Percentiles rank a stretch among this genome's conserved stretches.
phyloP scores from a whole-genome alignment of 2,329 filamentous ascomycete species.

The Fusarium floridanum region DNA sequence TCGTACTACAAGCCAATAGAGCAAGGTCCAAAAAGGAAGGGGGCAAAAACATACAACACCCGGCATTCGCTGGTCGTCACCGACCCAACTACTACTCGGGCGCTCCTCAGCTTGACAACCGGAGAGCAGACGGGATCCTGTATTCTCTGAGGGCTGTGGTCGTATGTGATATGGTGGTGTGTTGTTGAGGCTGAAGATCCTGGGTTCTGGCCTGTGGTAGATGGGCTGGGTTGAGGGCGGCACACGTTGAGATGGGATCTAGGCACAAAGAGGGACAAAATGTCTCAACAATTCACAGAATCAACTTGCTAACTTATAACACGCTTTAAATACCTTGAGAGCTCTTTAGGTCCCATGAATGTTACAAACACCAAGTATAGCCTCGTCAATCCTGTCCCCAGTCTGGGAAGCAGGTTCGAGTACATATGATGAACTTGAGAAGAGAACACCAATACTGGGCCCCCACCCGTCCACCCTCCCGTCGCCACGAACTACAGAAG shows the following conservation, averaged over 20 bases:
- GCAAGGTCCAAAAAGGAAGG: not conserved
- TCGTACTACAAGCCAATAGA: not conserved
- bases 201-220: not conserved
- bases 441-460: not conserved
- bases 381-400: not conserved
- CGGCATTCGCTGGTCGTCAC: conserved; percentile 22
- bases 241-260: not conserved
- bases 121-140: conserved; percentile 19
- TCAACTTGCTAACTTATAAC: not conserved
- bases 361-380: not conserved
- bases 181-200: not conserved
- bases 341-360: not conserved
- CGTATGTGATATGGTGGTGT: conserved; percentile 3
- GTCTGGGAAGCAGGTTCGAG: not conserved
- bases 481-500: too few relatives aligned
- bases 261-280: not conserved
- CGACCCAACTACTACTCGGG: conserved; percentile 24
- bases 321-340: not conserved
- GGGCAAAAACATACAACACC: conserved; percentile 9
- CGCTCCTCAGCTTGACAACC: conserved; percentile 15
- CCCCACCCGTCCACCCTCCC: not conserved
- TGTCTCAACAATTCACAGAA: not conserved
- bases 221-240: too few relatives aligned
- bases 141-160: conserved; percentile 19
- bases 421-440: not conserved